Conservation (phyloP, 192 early-diverging fungal species). For the Backusella mclennaniae region DNA sequence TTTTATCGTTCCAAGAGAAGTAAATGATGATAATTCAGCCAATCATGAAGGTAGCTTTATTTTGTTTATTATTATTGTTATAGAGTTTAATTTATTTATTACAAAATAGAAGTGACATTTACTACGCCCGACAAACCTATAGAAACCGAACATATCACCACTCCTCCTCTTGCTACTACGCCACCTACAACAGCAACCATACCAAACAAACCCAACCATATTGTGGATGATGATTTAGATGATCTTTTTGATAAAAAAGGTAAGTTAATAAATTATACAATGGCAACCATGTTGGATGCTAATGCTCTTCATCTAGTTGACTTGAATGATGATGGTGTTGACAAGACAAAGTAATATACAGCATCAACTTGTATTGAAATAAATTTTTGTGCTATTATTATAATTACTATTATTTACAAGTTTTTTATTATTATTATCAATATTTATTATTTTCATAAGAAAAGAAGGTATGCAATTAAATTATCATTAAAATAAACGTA, state of each 20-base stretch:
- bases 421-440: neutral
- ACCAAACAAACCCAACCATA: neutral
- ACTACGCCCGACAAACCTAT: neutral
- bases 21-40: neutral
- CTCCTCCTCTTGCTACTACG: neutral
- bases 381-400: neutral
- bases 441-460: neutral
- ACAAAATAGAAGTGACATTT: neutral
- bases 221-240: slow-evolving; percentile 14
- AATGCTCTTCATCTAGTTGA: neutral
- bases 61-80: neutral
- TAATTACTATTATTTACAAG: neutral
- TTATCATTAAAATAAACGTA: neutral
- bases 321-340: neutral
- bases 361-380: neutral
- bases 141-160: neutral
- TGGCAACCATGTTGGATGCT: neutral
- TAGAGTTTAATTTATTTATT: neutral
- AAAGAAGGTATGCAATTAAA: neutral
- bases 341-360: neutral
- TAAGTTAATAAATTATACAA: neutral
- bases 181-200: neutral
- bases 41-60: slow-evolving; percentile 8
- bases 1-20: neutral
- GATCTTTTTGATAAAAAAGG: slow-evolving; percentile 14